phyloP scores from a whole-genome alignment of 306 rosid genomes.

The Crotalaria pallida region DNA sequence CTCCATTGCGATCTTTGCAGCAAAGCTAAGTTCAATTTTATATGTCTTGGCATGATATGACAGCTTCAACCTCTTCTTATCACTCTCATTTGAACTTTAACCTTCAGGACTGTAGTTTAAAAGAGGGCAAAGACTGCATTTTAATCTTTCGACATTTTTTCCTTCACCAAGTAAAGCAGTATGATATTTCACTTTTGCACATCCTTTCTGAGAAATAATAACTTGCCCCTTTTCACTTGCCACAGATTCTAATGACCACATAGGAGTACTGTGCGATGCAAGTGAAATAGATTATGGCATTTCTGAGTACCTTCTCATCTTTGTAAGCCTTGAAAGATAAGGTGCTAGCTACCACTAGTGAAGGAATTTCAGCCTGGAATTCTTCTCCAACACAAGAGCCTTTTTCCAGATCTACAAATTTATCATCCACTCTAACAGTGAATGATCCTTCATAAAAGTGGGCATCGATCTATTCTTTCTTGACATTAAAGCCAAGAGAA shows the following conservation, averaged over 20 bases:
- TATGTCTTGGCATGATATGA: no score
- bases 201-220: no score
- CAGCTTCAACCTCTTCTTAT: no score
- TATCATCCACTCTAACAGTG: neutral
- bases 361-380: conserved; percentile 56
- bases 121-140: no score
- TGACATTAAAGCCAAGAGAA: conserved; percentile 24
- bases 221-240: conserved; percentile 16
- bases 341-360: conserved; percentile 4
- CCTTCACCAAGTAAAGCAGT: no score
- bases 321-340: conserved; percentile 21
- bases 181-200: no score
- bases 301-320: conserved; percentile 26
- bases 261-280: conserved; percentile 35
- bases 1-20: no score
- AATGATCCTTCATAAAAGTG: conserved; percentile 5
- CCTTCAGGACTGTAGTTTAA: no score
- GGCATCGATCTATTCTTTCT: conserved; percentile 17
- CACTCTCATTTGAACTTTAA: no score
- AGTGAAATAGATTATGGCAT: conserved; percentile 20
- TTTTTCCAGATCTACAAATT: conserved; percentile 34
- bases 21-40: no score
- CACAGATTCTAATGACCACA: conserved; percentile 21
- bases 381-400: conserved; percentile 48
- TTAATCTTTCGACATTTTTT: no score